Evolutionary conservation across 129 eudicot genomes (phyloP), one percentile per base, ranked within the genome.

Genomic region (Oenanthe sinensis): DNA sequence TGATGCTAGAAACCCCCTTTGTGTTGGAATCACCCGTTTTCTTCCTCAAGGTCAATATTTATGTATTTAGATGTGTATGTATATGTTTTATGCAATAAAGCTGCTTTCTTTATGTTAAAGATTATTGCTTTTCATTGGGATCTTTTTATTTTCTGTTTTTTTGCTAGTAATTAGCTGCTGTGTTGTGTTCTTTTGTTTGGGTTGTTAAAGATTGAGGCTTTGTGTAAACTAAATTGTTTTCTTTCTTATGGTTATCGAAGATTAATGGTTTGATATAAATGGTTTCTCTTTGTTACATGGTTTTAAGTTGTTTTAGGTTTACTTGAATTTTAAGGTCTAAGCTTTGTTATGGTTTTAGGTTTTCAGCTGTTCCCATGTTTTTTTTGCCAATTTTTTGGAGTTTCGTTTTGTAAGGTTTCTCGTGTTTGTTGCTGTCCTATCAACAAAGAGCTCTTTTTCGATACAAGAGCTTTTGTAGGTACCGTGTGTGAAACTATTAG

Each of bases 1-100:
- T 67, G 83, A 87, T 49, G 82, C 85, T 33, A 89, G 93, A 28
- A 88, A 90, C 58, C 99, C 99, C 85, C 87, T 93, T 36, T 95
- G 97, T 85, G 87, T 92, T 73, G 99, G 99, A 76, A 69, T 95
- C 83, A 80, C 96, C 68, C 91, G 94, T 70, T 86, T 96, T 47
- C 92, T 95, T 80, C 90, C 91, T 24, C 86, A 82, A 77, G 99
- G 99, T 92, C 80, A 44, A 40, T 77, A 26, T 40, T 55, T 46
- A 28, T 65, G 0, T 77, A 26, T 40, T 55, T 46, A 28, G 52
- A 0, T 54, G 62, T 48, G 52, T 48, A 14, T 48, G 52, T 48
- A 14, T 48, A 14, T 48, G 52, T 54, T 17, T 17, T 16, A 16
- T 14, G 8, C 24, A 17, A 20, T 55, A 5, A 48, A 48, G 52